Evolutionary conservation across 208 protist genomes (phyloP), one percentile per base, ranked within the genome.

Genomic region (Wallacemonas sp.): DNA sequence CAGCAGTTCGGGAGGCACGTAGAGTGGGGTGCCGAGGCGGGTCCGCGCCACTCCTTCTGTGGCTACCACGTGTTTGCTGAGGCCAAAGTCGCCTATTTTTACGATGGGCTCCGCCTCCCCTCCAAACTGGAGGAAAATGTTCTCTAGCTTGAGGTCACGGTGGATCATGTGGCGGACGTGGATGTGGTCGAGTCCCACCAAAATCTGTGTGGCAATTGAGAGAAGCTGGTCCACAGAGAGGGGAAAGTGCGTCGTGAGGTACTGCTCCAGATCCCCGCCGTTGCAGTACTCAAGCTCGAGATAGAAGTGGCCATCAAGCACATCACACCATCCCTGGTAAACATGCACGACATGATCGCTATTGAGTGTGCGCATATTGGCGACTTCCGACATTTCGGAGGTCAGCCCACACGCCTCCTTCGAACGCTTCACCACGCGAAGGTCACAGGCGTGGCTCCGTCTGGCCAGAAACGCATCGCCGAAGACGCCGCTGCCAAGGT

Each of bases 251-350:
- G 47, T 26, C 2, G 32, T 0, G 27, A 90, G 36, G 57, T 81
- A 82, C 0, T 72, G 38, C 26, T 74, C 73, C 48, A 91, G 56
- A 44, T 89, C 78, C 2, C 88, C 84, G 14, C 72, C 70, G 34
- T 92, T 71, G 69, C 88, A 94, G 60, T 90, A 94, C 57, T 94
- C 88, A 60, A 90, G 68, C 39, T 90, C 36, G 38, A 94, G 77
- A 52, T 72, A 88, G n/a, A 86, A 67, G 11, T 62, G 75, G 0
- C 38, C 44, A 34, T 82, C 70, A 5, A 36, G 17, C 14, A 49
- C 36, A 24, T 88, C 80, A n/a, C 81, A 49, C 85, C 85, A 94
- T 19, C 68, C 48, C 33, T 83, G 66, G 61, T 74, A 68, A 12
- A 85, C 58, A 2, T 65, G 62, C n/a, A 88, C 79, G 4, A 87